Base-by-base conservation (phyloP, 306 rosid genomes). In the Psophocarpus tetragonolobus region DNA sequence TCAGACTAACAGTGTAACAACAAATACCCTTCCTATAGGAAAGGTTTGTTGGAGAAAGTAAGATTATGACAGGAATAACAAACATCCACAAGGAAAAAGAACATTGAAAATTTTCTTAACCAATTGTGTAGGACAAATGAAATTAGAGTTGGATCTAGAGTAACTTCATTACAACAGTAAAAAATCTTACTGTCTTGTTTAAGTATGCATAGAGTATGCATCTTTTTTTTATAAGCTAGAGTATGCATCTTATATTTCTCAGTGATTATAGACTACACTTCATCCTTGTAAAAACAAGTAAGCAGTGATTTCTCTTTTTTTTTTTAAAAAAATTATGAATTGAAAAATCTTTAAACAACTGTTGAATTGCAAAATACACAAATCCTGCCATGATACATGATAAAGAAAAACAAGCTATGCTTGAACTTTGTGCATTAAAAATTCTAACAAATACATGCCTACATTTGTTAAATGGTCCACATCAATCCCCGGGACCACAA, bases 401-500 rank as follows among this genome's bases (percentile, higher is more conserved):
- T 66, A 67, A 17, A 21, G 15, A 67, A 71, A 76, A 68, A 35
- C 32, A 68, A 4, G 74, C 54, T 75, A 75, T n/a, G 61, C 38
- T 75, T 47, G 71, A 68, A 42, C 44, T 78, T 72, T 56, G 54
- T 63, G 76, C 62, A 82, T 78, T 54, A 63, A 81, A 54, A 78
- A 54, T 57, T 56, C 18, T 45, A 57, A 82, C 33, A 48, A 44
- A 48, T 48, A 45, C 71, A 39, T 47, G 23, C 60, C 58, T 42
- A 81, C 32, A 71, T 62, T 80, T 65, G 80, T 65, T 82, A 79
- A 77, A 68, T 68, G 86, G 78, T 86, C 53, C 60, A 70, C 58
- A 79, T 75, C 76, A 76, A 54, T 63, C 27, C 12, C 1, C 4
- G 84, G 85, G 86, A 84, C 88, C 85, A 82, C 72, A 14, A 53